These are phyloP conservation scores for Trichoderma atrobrunneum DNA, from an alignment of 2,329 filamentous ascomycete genomes.

Conservation along the genomic window DNA sequence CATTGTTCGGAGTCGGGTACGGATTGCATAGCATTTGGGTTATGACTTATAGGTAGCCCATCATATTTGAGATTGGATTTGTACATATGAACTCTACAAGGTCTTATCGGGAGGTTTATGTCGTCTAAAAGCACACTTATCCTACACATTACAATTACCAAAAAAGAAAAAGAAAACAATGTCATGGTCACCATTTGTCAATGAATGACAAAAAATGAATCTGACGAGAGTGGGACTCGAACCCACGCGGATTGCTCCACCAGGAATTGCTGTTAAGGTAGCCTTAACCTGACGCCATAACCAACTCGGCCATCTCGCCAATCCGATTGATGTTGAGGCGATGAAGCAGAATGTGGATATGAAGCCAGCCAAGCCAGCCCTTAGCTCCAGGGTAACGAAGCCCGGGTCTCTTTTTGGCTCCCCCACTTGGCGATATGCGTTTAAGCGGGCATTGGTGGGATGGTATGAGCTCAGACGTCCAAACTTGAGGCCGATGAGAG, in stretches of 20 bases:
- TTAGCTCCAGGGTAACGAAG: neutral
- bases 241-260: slow-evolving; percentile 22
- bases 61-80: neutral
- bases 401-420: neutral
- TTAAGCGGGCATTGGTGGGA: slow-evolving; percentile 20
- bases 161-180: neutral
- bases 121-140: neutral
- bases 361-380: neutral
- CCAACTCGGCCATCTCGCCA: slow-evolving; percentile 20
- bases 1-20: neutral
- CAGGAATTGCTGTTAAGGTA: slow-evolving; percentile 22
- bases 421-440: slow-evolving; percentile 14
- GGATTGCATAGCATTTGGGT: neutral
- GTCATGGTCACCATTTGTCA: neutral
- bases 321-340: neutral
- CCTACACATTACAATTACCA: no score
- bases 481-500: neutral
- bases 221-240: slow-evolving; percentile 23
- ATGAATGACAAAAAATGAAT: neutral
- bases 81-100: neutral
- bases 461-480: neutral
- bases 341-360: neutral
- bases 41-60: neutral
- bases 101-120: neutral
- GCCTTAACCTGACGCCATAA: slow-evolving; percentile 21